Conservation (phyloP, 176 grass and related monocot species). For the Musa troglodytarum region DNA sequence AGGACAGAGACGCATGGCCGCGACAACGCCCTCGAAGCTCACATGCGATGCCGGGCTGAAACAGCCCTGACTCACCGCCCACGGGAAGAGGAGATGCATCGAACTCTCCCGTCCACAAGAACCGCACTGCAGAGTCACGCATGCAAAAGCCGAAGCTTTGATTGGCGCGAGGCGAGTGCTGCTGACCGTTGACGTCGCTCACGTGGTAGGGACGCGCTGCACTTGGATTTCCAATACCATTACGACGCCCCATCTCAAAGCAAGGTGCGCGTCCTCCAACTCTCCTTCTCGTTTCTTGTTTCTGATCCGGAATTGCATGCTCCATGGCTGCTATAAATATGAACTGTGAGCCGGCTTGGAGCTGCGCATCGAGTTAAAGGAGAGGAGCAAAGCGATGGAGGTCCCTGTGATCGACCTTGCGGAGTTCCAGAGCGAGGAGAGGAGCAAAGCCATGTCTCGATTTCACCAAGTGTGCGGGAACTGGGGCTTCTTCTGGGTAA, state of each 20-base stretch:
- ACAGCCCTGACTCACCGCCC: background rate
- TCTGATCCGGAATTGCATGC: background rate
- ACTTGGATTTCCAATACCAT: background rate
- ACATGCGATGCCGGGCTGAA: background rate
- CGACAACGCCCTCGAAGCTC: background rate
- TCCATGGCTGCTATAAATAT: background rate
- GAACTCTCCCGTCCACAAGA: background rate
- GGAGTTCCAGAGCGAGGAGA: background rate
- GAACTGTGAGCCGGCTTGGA: background rate
- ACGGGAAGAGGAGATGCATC: background rate
- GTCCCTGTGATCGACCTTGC: conserved; percentile 10
- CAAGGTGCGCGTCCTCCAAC: background rate
- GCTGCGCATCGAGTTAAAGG: background rate
- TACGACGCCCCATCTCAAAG: background rate
- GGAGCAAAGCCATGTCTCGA: background rate
- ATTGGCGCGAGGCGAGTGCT: too few relatives aligned
- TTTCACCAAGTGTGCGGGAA: conserved; percentile 8
- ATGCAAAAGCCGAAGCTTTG: too few relatives aligned
- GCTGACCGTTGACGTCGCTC: too few relatives aligned
- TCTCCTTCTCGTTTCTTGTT: background rate
- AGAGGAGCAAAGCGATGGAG: background rate
- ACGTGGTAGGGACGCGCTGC: background rate
- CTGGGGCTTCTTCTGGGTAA: conserved; percentile 18
- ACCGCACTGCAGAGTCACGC: background rate
- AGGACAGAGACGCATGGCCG: background rate